Evolutionary conservation across 2,329 filamentous ascomycete genomes (phyloP), one percentile per base, ranked within the genome.

Genomic region (Dactylellina parvicollis): DNA sequence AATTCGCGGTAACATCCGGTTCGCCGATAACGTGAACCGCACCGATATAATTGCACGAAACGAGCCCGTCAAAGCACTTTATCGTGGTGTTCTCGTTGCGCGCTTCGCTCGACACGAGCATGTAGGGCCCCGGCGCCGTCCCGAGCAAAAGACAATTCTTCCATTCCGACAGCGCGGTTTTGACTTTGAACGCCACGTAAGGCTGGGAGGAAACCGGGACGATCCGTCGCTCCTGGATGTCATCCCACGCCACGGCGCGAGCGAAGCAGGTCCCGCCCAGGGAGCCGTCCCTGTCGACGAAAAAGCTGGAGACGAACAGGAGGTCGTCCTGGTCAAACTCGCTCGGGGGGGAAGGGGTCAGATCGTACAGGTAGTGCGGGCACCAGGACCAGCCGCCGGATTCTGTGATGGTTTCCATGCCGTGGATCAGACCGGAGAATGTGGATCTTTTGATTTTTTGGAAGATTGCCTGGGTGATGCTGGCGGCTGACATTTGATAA

Each of bases 381-480:
- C 65, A 71, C 65, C 56, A 71, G 12, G 56, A 71, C 56, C 64
- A 71, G 2, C 47, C 38, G 4, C 65, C 65, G 1, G 47, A 30
- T 40, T 56, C 65, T 4, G 28, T 26, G 2, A 62, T 55, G 3
- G 65, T 60, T 12, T 36, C 22, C 44, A 56, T 47, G 22, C 32
- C 36, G 40, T 71, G 65, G 16, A 71, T 26, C 4, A 71, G 38
- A 30, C 55, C 32, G 4, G 50, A 12, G 12, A 36, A 54, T 18
- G 30, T 44, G n/a, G 62, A 47, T 18, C 49, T 57, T 40, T 57
- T 49, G 16, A 57, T 22, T 34, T 66, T 66, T 42, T 57, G 30
- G 32, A 55, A 49, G 28, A 66, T 57, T 26, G n/a, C 30, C 18
- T 66, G 14, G 3, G 61, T 66, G 22, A 66, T 57, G 14, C 7